Evolutionary conservation across 139 green algal species (phyloP).

Genomic region (Desmodesmus armatus): DNA sequence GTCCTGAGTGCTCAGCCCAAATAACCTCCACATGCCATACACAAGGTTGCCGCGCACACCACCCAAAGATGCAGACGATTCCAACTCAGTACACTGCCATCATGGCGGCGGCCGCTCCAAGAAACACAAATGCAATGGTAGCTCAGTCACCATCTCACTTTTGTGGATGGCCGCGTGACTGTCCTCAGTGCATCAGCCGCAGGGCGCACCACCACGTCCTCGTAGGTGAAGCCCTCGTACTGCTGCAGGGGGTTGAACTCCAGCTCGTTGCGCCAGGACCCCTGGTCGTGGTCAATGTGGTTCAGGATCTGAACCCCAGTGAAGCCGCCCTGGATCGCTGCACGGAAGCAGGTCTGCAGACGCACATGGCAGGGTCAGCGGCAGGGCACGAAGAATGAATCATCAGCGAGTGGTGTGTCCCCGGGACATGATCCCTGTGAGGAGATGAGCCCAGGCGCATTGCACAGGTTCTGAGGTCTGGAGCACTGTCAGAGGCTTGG

Average conservation of each 20-base stretch:
- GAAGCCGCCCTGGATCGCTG: constrained; percentile 30
- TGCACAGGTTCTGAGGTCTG: no score
- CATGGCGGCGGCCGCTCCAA: no score
- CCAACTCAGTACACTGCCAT: no score
- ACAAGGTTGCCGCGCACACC: no score
- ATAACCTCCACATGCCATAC: no score
- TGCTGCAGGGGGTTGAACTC: constrained; percentile 33
- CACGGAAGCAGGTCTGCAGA: constrained; percentile 35
- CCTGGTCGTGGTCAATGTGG: constrained; percentile 37
- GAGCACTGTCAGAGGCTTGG: no score
- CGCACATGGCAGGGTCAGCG: not conserved
- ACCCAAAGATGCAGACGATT: no score
- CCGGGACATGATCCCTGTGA: no score
- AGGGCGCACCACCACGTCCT: constrained; percentile 42
- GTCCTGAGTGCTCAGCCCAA: no score
- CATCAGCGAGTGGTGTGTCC: no score
- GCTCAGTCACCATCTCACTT: constrained; percentile 4
- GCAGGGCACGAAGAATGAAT: no score
- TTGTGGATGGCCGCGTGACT: constrained; percentile 30
- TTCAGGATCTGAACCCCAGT: constrained; percentile 44
- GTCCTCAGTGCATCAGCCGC: constrained; percentile 37
- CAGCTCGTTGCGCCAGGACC: constrained; percentile 33
- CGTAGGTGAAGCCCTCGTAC: constrained; percentile 47
- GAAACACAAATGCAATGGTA: not conserved
- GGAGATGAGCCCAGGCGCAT: no score